Evolutionary conservation across 495 filamentous ascomycete species (phyloP).

Genomic region (Aspergillus panamensis): DNA sequence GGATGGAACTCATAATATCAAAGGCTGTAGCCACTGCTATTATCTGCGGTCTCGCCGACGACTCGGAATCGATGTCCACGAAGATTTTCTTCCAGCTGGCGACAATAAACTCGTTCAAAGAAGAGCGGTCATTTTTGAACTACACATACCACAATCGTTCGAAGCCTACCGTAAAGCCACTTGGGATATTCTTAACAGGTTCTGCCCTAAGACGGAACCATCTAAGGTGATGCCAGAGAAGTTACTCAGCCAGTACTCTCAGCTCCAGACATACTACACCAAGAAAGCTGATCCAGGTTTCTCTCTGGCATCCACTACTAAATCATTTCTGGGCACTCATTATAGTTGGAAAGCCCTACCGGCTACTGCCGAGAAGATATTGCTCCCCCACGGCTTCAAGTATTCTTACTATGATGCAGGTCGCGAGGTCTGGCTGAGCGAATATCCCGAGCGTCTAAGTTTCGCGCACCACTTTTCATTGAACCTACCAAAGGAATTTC

Average conservation of each 20-base stretch:
- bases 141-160: slow-evolving; percentile 43
- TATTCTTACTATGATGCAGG: slow-evolving; percentile 24
- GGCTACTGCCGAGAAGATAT: slow-evolving; percentile 19
- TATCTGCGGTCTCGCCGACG: slow-evolving; percentile 35
- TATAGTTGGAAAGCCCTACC: slow-evolving; percentile 29
- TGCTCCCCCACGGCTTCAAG: slow-evolving; percentile 22
- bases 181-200: slow-evolving; percentile 37
- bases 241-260: slow-evolving; percentile 26
- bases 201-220: slow-evolving; percentile 24
- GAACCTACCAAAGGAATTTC: slow-evolving; percentile 24
- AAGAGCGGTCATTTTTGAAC: slow-evolving; percentile 55
- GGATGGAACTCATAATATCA: slow-evolving; percentile 29
- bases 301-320: slow-evolving; percentile 41
- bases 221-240: slow-evolving; percentile 2
- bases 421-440: slow-evolving; percentile 29
- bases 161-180: slow-evolving; percentile 53
- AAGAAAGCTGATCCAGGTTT: slow-evolving; percentile 15
- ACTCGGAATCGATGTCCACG: slow-evolving; percentile 49
- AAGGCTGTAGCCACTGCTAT: slow-evolving; percentile 34
- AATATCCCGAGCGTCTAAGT: slow-evolving; percentile 23
- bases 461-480: slow-evolving; percentile 40
- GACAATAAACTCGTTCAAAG: slow-evolving; percentile 17
- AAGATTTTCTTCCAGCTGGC: slow-evolving; percentile 54
- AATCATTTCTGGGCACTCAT: slow-evolving; percentile 43
- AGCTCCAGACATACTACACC: slow-evolving; percentile 25